Evolutionary conservation across 2,329 filamentous ascomycete species (phyloP).

Genomic region (Microascus cirrosus): DNA sequence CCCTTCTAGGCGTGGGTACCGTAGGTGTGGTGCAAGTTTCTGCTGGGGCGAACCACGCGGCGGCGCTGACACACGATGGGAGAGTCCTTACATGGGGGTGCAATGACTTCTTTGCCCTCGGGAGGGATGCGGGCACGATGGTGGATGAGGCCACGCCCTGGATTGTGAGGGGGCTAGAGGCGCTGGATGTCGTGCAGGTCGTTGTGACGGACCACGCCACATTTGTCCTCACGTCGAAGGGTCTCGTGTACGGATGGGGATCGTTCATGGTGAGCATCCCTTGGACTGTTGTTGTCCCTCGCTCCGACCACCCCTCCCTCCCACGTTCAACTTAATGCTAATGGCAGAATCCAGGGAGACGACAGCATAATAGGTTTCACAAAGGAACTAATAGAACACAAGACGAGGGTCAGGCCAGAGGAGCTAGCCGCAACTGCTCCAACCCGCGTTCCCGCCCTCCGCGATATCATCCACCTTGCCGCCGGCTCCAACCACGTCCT

Average conservation of each 20-base stretch:
- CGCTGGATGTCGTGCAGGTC: slow-evolving; percentile 43
- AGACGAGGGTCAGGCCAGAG: slow-evolving; percentile 1
- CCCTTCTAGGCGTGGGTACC: slow-evolving; percentile 35
- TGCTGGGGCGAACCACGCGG: slow-evolving; percentile 52
- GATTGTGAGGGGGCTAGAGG: slow-evolving; percentile 27
- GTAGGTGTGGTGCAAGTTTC: slow-evolving; percentile 51
- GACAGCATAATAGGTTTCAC: slow-evolving; percentile 41
- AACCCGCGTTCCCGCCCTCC: slow-evolving; percentile 35
- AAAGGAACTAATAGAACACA: slow-evolving; percentile 16
- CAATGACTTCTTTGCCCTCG: slow-evolving; percentile 54
- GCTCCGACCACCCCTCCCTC: background rate
- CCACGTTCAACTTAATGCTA: background rate
- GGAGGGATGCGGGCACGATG: slow-evolving; percentile 30
- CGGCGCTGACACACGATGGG: slow-evolving; percentile 51
- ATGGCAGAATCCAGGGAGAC: slow-evolving; percentile 14
- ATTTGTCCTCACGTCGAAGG: slow-evolving; percentile 50
- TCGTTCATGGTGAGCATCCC: slow-evolving; percentile 38
- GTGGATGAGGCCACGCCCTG: slow-evolving; percentile 10
- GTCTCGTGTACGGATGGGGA: slow-evolving; percentile 56
- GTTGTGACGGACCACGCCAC: slow-evolving; percentile 51
- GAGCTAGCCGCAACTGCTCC: slow-evolving; percentile 14
- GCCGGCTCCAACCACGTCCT: slow-evolving; percentile 47
- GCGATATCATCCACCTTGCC: slow-evolving; percentile 38
- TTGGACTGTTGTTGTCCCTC: background rate
- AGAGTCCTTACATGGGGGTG: slow-evolving; percentile 56